phyloP scores from a whole-genome alignment of 805 yeast species.

The Blastobotrys peoriensis region DNA sequence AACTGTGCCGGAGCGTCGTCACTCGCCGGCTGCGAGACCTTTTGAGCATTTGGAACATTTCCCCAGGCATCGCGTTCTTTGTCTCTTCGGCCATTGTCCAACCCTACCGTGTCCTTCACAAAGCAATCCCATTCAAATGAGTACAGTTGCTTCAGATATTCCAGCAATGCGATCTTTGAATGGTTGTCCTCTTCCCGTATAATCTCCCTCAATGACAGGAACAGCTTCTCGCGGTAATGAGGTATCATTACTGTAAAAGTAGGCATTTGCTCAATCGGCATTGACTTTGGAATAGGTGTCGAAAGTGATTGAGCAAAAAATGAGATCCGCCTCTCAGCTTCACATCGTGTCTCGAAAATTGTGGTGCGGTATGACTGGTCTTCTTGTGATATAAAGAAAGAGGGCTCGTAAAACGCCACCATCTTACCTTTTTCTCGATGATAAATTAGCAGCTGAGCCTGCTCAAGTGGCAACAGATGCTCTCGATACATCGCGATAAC shows the following conservation, averaged over 20 bases:
- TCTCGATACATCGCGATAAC: slow-evolving; percentile 77
- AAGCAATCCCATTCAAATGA: slow-evolving; percentile 77
- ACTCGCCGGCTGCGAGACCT: too few species aligned
- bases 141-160: slow-evolving; percentile 67
- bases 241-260: slow-evolving; percentile 80
- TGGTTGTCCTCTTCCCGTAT: slow-evolving; percentile 62
- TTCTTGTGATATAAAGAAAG: slow-evolving; percentile 75
- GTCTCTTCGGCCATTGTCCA: slow-evolving; percentile 11
- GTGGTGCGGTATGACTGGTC: slow-evolving; percentile 60
- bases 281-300: slow-evolving; percentile 74
- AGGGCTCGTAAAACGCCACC: slow-evolving; percentile 51
- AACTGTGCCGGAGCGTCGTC: background rate
- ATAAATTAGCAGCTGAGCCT: slow-evolving; percentile 60
- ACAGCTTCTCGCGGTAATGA: slow-evolving; percentile 78
- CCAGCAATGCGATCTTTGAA: slow-evolving; percentile 63
- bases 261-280: slow-evolving; percentile 65
- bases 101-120: slow-evolving; percentile 61
- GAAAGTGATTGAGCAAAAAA: slow-evolving; percentile 88
- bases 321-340: slow-evolving; percentile 76
- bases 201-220: slow-evolving; percentile 68
- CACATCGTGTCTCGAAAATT: slow-evolving; percentile 56
- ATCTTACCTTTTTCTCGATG: slow-evolving; percentile 39
- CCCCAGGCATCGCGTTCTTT: slow-evolving; percentile 33
- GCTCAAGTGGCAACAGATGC: slow-evolving; percentile 68
- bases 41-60: slow-evolving; percentile 38